Evolutionary conservation across 148 eudicot genomes (phyloP).

Genomic region (Rhododendron kiyosumense): DNA sequence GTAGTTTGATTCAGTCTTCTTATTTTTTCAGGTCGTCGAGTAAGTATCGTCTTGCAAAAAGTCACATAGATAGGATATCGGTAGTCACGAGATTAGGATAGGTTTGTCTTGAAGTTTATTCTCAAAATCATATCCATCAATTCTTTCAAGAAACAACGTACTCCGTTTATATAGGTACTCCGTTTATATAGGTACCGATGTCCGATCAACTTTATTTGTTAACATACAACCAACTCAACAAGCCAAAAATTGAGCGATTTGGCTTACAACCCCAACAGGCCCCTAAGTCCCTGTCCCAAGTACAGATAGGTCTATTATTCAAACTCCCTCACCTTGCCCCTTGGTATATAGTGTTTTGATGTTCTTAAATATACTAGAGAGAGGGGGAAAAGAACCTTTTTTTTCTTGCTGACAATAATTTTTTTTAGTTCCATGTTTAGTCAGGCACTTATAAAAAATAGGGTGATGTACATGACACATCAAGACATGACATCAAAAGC

Average conservation of each 20-base stretch:
- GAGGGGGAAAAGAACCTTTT: neutral
- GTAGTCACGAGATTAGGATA: neutral
- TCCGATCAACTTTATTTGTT: neutral
- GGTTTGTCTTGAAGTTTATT: neutral
- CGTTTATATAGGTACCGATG: neutral
- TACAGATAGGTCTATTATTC: neutral
- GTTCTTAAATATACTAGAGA: neutral
- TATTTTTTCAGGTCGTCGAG: neutral
- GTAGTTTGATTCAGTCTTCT: neutral
- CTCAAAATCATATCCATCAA: neutral
- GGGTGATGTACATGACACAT: neutral
- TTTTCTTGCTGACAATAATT: neutral
- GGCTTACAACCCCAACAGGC: neutral
- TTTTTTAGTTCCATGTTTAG: neutral
- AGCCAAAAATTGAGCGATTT: neutral
- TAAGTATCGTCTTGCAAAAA: neutral
- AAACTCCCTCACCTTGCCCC: neutral
- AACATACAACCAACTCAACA: neutral
- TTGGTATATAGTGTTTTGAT: neutral
- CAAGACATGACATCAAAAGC: neutral
- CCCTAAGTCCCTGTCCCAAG: neutral
- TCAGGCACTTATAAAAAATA: neutral
- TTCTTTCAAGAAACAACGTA: neutral
- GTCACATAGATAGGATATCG: neutral
- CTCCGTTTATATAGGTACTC: neutral